Conservation (phyloP, 139 green algal species). For the Desmodesmus armatus region DNA sequence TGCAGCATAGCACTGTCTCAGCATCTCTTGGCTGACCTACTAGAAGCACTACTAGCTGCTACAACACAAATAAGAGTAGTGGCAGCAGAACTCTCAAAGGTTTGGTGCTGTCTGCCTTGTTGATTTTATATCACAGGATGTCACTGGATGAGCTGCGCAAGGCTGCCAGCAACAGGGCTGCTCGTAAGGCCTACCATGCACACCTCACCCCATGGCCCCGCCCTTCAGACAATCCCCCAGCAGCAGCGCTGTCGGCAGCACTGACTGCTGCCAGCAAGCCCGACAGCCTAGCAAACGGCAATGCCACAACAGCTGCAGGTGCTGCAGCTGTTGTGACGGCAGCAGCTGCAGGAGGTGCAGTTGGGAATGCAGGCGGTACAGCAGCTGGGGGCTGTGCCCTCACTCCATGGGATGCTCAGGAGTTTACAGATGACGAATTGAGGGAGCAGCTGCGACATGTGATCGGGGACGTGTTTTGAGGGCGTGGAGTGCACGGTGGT, state of each 20-base stretch:
- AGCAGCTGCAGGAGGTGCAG: no score
- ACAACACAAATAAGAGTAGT: neutral
- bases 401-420: no score
- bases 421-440: no score
- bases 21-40: neutral
- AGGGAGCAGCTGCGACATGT: no score
- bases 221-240: neutral
- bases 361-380: no score
- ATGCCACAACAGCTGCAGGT: no score
- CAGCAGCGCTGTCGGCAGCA: constrained; percentile 22
- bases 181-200: constrained; percentile 49
- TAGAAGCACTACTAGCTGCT: neutral
- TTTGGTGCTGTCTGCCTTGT: neutral
- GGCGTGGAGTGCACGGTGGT: no score
- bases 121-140: constrained; percentile 41
- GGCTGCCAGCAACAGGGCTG: constrained; percentile 4
- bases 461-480: no score
- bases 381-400: no score
- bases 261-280: no score
- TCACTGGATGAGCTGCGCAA: constrained; percentile 42
- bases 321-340: no score
- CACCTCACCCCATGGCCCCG: constrained; percentile 44
- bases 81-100: neutral
- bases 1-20: neutral
- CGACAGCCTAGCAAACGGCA: no score